Base-by-base conservation (phyloP, 2,329 filamentous ascomycete species). In the Rutstroemia sp. region DNA sequence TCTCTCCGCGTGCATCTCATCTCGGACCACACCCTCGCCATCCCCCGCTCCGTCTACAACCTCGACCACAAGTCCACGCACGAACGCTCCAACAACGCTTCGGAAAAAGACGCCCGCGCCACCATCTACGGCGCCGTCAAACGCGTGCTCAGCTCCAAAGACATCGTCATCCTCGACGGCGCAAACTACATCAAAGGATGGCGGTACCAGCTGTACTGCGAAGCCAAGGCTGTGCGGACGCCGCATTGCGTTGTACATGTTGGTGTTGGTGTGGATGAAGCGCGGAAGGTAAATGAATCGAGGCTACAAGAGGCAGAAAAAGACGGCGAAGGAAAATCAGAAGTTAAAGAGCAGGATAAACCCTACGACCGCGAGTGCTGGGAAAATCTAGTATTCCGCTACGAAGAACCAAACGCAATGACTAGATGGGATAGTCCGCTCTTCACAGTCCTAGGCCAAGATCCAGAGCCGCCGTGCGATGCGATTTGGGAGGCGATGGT, bases 171-270 rank as follows among this genome's bases (percentile, higher is more conserved):
- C 48, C 81, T 90, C 16, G 89, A 95, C 69, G 84, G 85, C 1
- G 74, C 89, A 58, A 94, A 94, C 72, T 95, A 94, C 72, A 95
- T 95, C 73, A 94, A 94, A 71, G 89, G 89, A 39, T 94, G 88
- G 81, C 79, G 89, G 49, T 95, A 95, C 70, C 89, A 95, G 75
- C 76, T 95, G 21, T 87, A 86, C 70, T 92, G 89, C 73, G 89
- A 94, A 72, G 83, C 89, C 39, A 94, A 94, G 72, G 89, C 89
- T 48, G 74, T 88, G 54, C 76, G 84, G 60, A 94, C 89, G 3
- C 82, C 87, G 3, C 87, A 81, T 71, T 91, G 87, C 65, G 82
- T 94, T 56, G 75, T 94, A 60, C 83, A 85, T 70, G 75, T 86
- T 46, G 83, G 83, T 0, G 82, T 79, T 60, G 67, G 74, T 9